These are phyloP conservation scores for Trichocladium antarcticum DNA, from an alignment of 495 filamentous ascomycete species.

Conservation along the genomic window DNA sequence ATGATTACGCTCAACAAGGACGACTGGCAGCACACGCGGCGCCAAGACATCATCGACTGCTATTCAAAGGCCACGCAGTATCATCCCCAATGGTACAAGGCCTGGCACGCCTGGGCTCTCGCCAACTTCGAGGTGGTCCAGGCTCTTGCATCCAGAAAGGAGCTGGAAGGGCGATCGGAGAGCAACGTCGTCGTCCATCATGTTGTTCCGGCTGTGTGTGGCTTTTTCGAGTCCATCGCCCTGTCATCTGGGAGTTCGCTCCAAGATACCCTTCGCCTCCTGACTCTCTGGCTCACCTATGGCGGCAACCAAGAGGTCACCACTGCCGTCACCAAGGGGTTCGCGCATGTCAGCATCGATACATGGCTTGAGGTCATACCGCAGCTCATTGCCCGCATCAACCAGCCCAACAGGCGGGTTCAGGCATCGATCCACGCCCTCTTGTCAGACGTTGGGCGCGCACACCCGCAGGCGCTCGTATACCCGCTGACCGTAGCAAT, in stretches of 20 bases:
- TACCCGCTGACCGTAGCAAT: constrained; percentile 98
- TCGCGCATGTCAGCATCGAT: constrained; percentile 82
- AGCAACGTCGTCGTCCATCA: constrained; percentile 56
- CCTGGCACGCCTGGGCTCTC: constrained; percentile 98
- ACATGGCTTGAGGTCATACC: constrained; percentile 98
- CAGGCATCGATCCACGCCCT: constrained; percentile 83
- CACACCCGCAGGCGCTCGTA: constrained; percentile 95
- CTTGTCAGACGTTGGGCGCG: constrained; percentile 79
- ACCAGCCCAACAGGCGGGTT: constrained; percentile 78
- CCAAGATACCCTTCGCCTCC: constrained; percentile 84
- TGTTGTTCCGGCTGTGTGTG: constrained; percentile 84
- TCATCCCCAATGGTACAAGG: constrained; percentile 91
- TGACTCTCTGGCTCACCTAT: constrained; percentile 94
- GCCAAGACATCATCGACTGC: constrained; percentile 65
- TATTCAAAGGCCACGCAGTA: constrained; percentile 86
- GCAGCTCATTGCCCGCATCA: constrained; percentile 93
- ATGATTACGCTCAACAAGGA: constrained; percentile 68
- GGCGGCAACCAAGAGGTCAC: constrained; percentile 84
- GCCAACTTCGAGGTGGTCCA: constrained; percentile 98
- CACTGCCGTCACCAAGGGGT: constrained; percentile 73
- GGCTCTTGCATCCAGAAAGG: constrained; percentile 52
- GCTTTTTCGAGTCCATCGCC: constrained; percentile 92
- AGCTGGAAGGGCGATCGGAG: constrained; percentile 46
- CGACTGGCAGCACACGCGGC: constrained; percentile 74
- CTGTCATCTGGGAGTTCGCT: constrained; percentile 83